Percentiles rank a stretch among this genome's conserved stretches.
phyloP scores from a whole-genome alignment of 768 basidiomycete genomes.

The Lactarius evosmus region DNA sequence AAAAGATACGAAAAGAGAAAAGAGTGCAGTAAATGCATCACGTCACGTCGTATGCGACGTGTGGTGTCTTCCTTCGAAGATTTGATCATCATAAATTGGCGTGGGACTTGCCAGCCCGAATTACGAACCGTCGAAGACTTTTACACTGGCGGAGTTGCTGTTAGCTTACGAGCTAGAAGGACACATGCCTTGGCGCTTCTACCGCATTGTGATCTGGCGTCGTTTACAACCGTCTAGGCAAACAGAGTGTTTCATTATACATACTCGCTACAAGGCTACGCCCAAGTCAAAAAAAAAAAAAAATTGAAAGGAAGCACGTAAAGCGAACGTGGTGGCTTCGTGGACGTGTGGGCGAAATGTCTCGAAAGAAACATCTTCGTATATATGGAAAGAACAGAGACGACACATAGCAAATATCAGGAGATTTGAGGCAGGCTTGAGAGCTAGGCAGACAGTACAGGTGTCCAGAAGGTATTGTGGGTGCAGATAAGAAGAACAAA shows the following conservation, averaged over 20 bases:
- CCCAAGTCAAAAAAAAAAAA: conserved; percentile 5
- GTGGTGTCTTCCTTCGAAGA: not conserved
- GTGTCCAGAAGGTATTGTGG: conserved; percentile 22
- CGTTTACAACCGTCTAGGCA: not conserved
- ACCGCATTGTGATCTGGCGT: not conserved
- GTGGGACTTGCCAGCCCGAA: not conserved
- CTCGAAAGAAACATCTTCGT: conserved; percentile 1
- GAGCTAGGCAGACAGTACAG: conserved; percentile 13
- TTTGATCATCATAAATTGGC: conserved; percentile 2
- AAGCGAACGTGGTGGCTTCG: conserved; percentile 10
- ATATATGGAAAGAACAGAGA: not conserved
- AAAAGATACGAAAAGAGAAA: not conserved
- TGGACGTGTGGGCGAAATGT: conserved; percentile 3
- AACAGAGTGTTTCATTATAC: conserved; percentile 12
- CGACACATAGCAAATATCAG: conserved; percentile 1
- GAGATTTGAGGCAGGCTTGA: conserved; percentile 1
- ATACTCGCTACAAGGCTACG: conserved; percentile 25
- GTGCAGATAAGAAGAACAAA: conserved; percentile 10
- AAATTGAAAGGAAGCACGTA: conserved; percentile 8
- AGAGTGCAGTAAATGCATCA: not conserved
- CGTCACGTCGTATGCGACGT: not conserved
- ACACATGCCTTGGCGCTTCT: not conserved
- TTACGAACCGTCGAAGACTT: not conserved
- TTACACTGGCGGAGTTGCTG: too few species aligned
- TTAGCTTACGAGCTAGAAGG: not conserved